These are phyloP conservation scores for Penicillium sp. DNA, from an alignment of 2,329 filamentous ascomycete genomes.

Conservation along the genomic window DNA sequence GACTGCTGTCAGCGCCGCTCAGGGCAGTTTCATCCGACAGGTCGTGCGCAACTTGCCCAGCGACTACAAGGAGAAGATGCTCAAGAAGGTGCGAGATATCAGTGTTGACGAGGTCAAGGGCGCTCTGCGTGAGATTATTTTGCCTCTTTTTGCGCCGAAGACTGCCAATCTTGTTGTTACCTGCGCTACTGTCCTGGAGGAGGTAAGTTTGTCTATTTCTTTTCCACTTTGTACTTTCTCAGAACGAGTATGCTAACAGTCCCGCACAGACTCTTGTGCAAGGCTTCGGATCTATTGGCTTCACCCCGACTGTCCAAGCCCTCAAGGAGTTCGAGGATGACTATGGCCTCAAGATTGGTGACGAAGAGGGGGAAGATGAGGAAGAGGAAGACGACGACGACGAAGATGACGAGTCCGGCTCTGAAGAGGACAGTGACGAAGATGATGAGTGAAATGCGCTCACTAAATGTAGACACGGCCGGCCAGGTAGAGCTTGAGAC, in stretches of 20 bases:
- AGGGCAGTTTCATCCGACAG: conserved; percentile 78
- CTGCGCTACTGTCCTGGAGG: conserved; percentile 79
- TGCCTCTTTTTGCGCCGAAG: conserved; percentile 77
- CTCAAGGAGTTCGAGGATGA: conserved; percentile 84
- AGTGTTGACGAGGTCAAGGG: conserved; percentile 73
- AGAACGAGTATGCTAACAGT: conserved; percentile 1
- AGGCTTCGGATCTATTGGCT: conserved; percentile 73
- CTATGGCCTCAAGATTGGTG: conserved; percentile 73
- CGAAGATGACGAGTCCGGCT: conserved; percentile 47
- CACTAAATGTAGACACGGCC: conserved; percentile 12
- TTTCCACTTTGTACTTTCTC: neutral
- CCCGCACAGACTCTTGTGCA: conserved; percentile 67
- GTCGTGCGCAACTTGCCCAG: conserved; percentile 75
- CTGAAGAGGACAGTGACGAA: conserved; percentile 51
- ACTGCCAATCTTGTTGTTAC: conserved; percentile 86
- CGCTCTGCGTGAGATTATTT: conserved; percentile 71
- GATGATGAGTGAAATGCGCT: conserved; percentile 31
- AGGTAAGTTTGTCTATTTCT: conserved; percentile 59
- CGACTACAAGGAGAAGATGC: conserved; percentile 75
- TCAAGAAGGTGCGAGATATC: conserved; percentile 76
- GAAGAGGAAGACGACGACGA: conserved; percentile 56
- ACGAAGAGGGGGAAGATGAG: conserved; percentile 62
- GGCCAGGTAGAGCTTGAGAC: conserved; percentile 15
- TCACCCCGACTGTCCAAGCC: conserved; percentile 72
- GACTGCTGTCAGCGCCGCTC: conserved; percentile 79